phyloP scores from a whole-genome alignment of 768 basidiomycete genomes.

The Amanita rubescens region DNA sequence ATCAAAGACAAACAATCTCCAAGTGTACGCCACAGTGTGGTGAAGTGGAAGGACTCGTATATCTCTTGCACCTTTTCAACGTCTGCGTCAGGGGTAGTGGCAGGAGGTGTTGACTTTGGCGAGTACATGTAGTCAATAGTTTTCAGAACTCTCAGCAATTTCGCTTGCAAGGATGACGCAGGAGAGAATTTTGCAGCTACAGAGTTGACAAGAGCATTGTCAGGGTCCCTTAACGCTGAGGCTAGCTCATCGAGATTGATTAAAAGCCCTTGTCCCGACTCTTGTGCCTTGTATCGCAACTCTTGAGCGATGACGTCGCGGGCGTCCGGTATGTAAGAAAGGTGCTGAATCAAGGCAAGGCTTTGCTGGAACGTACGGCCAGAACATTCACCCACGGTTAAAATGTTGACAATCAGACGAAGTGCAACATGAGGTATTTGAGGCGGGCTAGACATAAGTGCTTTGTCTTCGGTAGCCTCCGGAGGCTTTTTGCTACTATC shows the following conservation, averaged over 20 bases:
- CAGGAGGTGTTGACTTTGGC: conserved; percentile 37
- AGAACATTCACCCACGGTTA: conserved; percentile 96
- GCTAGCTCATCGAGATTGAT: conserved; percentile 74
- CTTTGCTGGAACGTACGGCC: conserved; percentile 95
- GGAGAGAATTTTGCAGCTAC: conserved; percentile 89
- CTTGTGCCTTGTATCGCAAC: conserved; percentile 78
- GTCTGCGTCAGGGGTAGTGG: conserved; percentile 38
- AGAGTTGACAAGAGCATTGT: conserved; percentile 52
- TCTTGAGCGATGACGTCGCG: conserved; percentile 88
- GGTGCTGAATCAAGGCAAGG: conserved; percentile 83
- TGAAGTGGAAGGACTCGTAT: conserved; percentile 88
- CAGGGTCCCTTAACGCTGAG: conserved; percentile 47
- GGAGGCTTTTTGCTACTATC: conserved; percentile 2
- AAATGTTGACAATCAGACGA: conserved; percentile 89
- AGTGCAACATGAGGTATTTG: conserved; percentile 81
- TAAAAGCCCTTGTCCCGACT: conserved; percentile 71
- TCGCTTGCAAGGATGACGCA: conserved; percentile 93
- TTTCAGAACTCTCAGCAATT: conserved; percentile 89
- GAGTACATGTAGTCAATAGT: conserved; percentile 97
- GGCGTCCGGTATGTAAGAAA: conserved; percentile 83
- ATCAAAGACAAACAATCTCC: conserved; percentile 85
- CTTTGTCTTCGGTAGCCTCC: conserved; percentile 38
- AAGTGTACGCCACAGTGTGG: conserved; percentile 80
- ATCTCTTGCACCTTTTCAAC: conserved; percentile 80
- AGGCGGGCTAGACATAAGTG: conserved; percentile 64